Evolutionary conservation across 164 flowering plant species (phyloP), one percentile per base, ranked within the genome.

Genomic region (Vitis riparia): DNA sequence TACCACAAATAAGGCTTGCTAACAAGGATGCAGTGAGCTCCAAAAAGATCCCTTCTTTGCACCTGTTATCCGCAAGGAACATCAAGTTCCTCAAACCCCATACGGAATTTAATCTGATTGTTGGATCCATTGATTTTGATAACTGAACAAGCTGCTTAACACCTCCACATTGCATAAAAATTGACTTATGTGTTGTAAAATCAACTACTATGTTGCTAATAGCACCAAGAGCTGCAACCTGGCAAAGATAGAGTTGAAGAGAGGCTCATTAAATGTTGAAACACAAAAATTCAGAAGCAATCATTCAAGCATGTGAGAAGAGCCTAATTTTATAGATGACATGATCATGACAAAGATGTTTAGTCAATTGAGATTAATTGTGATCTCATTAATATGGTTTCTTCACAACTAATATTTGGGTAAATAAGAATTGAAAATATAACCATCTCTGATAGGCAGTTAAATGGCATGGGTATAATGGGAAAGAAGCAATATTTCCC

Each of bases 181-280:
- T 19, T 16, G 85, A 81, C 77, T 88, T 91, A 11, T 74, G 82
- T n/a, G 73, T 68, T n/a, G 83, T 75, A 79, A 93, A 91, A 74
- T 90, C 89, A 68, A 96, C 86, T 23, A 89, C 92, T 64, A 89
- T 74, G 80, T 96, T 96, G 83, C 92, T 79, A 62, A 91, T 75
- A 67, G 89, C 85, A 73, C 91, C 83, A 70, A 96, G 90, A 63
- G 99, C 97, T 15, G 93, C 92, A 73, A 93, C 86, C 99, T 96
- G 89, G 23, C 71, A 70, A 75, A 12, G 15, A 14, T 7, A 60
- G 3, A 11, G 14, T 55, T 32, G 55, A 68, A 66, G 2, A 16
- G 17, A 17, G 16, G 23, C 44, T 10, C 12, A 16, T 62, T 59
- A 23, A 37, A 63, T 37, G 17, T 48, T 44, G 15, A 23, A 47